Evolutionary conservation across 2,329 filamentous ascomycete species (phyloP), one percentile per base, ranked within the genome.

Genomic region (Aspergillus phoenicis): DNA sequence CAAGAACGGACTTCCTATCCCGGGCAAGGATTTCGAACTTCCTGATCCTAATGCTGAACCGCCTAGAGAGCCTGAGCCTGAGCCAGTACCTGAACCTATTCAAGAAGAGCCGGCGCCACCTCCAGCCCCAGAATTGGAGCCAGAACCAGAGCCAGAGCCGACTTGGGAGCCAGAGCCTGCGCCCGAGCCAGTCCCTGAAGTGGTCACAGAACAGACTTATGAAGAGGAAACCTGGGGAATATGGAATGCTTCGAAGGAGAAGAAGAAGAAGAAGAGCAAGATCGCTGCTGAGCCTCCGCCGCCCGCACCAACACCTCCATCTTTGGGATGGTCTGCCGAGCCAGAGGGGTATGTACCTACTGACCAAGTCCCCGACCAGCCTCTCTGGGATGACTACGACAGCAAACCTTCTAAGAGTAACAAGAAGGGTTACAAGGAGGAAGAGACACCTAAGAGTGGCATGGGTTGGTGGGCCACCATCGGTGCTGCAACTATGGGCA

Each of bases 251-350:
- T 66, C 71, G 4, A 80, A 79, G 47, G 75, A 77, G 68, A 84
- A 83, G 66, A 76, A 76, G 66, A 73, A 73, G 1, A 82, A 81
- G 65, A 85, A 82, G 69, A 75, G 70, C 58, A 83, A 77, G 63
- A 71, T 73, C 53, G 63, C 77, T 52, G 71, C 75, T 57, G 78
- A 79, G 33, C 78, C 78, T 54, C 81, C 81, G 33, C 81, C 81
- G 38, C 80, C 79, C 17, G 81, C 78, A 22, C 81, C 81, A 2
- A 81, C 79, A 36, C 80, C 81, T 48, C 81, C 81, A 47, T 73
- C 78, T 51, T 73, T 81, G 62, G 79, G 77, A 20, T 66, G 81
- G 4, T 75, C 72, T 5, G 77, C 76, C 5, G 79, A 81, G 52
- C 72, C 74, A 51, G 60, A 62, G 17, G 51, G 52, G 5, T 65